phyloP scores from a whole-genome alignment of 768 basidiomycete species.

The Mycena kentingensis region DNA sequence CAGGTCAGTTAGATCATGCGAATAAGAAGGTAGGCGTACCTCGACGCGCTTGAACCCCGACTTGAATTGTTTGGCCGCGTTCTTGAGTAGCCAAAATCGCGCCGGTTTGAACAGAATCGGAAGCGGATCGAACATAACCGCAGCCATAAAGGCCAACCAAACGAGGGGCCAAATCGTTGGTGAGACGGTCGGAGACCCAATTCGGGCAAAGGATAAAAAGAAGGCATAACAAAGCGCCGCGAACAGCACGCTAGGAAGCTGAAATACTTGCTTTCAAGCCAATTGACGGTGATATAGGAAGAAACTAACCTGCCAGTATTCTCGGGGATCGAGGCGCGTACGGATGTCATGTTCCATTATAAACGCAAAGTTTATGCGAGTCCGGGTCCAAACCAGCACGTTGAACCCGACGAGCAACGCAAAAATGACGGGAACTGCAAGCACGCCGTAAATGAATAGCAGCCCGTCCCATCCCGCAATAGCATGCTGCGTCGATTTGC shows the following conservation, averaged over 20 bases:
- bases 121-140: conserved; percentile 75
- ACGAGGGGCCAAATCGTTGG: conserved; percentile 80
- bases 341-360: conserved; percentile 80
- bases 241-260: conserved; percentile 82
- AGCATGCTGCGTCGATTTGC: conserved; percentile 43
- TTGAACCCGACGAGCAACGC: conserved; percentile 79
- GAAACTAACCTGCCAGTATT: conserved; percentile 61
- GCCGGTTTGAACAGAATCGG: conserved; percentile 63
- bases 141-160: conserved; percentile 68
- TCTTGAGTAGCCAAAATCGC: conserved; percentile 81
- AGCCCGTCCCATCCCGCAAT: conserved; percentile 77
- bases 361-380: conserved; percentile 89
- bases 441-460: conserved; percentile 75
- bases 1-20: not conserved
- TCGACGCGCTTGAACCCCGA: conserved; percentile 77
- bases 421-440: conserved; percentile 76
- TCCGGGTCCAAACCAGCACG: conserved; percentile 70
- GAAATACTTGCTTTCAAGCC: not conserved
- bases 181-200: conserved; percentile 53
- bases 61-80: conserved; percentile 59
- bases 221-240: conserved; percentile 78
- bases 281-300: conserved; percentile 4
- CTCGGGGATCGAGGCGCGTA: conserved; percentile 72
- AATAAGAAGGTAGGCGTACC: conserved; percentile 42
- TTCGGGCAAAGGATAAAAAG: conserved; percentile 76